These are phyloP conservation scores for Cordyceps fumosorosea DNA, from an alignment of 2,329 filamentous ascomycete species.

Conservation along the genomic window DNA sequence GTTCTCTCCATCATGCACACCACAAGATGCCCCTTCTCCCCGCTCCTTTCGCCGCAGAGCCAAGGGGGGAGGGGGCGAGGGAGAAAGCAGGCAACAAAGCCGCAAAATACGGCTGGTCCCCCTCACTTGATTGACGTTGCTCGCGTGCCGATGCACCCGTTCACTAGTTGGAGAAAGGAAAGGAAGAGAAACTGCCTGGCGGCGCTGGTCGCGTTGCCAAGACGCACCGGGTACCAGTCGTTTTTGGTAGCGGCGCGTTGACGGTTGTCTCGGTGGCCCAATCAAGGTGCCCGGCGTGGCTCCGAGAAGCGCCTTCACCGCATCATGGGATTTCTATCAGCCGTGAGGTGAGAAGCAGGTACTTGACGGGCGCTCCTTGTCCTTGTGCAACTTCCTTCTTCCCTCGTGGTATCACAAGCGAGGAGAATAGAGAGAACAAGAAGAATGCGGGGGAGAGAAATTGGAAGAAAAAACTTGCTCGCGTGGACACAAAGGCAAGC, in stretches of 20 bases:
- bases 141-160: neutral
- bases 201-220: neutral
- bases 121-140: neutral
- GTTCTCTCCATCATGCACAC: too few species aligned
- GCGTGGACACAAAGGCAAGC: neutral
- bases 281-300: too few species aligned
- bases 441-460: neutral
- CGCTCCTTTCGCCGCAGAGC: too few species aligned
- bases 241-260: neutral
- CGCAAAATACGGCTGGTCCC: too few species aligned
- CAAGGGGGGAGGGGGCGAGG: too few species aligned
- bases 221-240: conserved; percentile 5
- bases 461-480: neutral
- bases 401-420: neutral
- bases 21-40: too few species aligned
- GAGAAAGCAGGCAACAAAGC: too few species aligned
- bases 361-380: neutral
- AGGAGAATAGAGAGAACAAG: neutral
- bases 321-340: too few species aligned
- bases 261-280: neutral
- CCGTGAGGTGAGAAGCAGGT: neutral
- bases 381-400: neutral
- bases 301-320: too few species aligned
- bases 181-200: neutral
- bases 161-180: neutral